phyloP scores from a whole-genome alignment of 352 stramenopile species.

The Phytophthora crassamura region DNA sequence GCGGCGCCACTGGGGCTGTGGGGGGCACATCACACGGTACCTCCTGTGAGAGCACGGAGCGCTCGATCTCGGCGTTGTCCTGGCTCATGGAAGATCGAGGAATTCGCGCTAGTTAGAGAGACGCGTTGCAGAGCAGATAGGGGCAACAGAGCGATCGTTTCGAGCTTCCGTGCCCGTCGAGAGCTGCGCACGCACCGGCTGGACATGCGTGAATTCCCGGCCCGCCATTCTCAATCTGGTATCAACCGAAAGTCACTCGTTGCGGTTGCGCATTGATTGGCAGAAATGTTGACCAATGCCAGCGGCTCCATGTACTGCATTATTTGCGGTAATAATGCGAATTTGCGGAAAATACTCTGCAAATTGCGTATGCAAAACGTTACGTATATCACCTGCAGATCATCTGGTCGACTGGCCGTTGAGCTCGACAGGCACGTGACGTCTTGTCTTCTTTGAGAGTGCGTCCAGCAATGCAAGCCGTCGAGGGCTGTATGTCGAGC shows the following conservation, averaged over 20 bases:
- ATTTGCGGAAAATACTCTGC: not conserved
- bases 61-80: constrained; percentile 89
- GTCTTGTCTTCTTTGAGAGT: too few species aligned
- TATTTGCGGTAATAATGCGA: constrained; percentile 11
- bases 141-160: not conserved
- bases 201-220: constrained; percentile 81
- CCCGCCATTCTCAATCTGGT: constrained; percentile 45
- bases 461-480: too few species aligned
- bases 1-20: not conserved
- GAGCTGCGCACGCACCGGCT: constrained; percentile 54
- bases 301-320: too few species aligned
- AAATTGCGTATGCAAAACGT: constrained; percentile 5
- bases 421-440: too few species aligned
- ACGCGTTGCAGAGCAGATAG: constrained; percentile 13
- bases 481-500: too few species aligned
- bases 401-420: constrained; percentile 10
- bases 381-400: constrained; percentile 14
- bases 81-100: constrained; percentile 24
- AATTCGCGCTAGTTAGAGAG: constrained; percentile 15
- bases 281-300: constrained; percentile 25
- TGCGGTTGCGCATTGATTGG: constrained; percentile 22
- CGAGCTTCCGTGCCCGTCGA: not conserved
- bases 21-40: constrained; percentile 20
- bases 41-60: constrained; percentile 80
- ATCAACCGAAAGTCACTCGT: not conserved